phyloP scores from a whole-genome alignment of 2,329 filamentous ascomycete species.

The Microsporum canis region DNA sequence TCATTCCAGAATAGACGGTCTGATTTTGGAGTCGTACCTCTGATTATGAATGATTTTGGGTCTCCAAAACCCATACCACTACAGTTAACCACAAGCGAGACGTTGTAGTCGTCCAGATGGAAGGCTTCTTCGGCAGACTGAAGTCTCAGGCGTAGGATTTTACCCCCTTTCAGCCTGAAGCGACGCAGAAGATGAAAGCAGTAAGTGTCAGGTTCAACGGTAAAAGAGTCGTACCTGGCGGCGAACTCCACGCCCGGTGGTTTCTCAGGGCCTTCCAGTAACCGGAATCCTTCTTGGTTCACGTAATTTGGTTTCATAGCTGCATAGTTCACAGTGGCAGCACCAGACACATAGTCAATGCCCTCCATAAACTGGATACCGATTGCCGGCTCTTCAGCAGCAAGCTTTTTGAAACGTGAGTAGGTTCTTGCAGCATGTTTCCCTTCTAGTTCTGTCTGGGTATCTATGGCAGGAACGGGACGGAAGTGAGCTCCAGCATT shows the following conservation, averaged over 20 bases:
- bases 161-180: constrained; percentile 32
- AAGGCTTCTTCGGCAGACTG: constrained; percentile 27
- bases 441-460: constrained; percentile 28
- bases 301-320: constrained; percentile 27
- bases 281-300: constrained; percentile 27
- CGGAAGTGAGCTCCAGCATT: constrained; percentile 40
- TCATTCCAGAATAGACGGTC: neutral
- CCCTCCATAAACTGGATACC: constrained; percentile 31
- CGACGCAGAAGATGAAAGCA: constrained; percentile 31
- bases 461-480: constrained; percentile 31
- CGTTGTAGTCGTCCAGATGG: constrained; percentile 21
- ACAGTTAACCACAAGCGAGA: constrained; percentile 35
- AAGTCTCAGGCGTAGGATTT: constrained; percentile 16
- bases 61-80: constrained; percentile 36
- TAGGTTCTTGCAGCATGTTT: constrained; percentile 31
- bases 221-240: constrained; percentile 32
- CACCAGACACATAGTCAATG: constrained; percentile 30
- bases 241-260: constrained; percentile 32
- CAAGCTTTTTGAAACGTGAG: constrained; percentile 27
- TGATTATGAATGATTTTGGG: constrained; percentile 33
- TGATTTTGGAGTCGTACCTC: constrained; percentile 22
- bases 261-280: constrained; percentile 21
- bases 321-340: constrained; percentile 18
- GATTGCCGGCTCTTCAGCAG: constrained; percentile 24
- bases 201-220: constrained; percentile 36